Evolutionary conservation across 768 basidiomycete species (phyloP).

Genomic region (Russula virescens): DNA sequence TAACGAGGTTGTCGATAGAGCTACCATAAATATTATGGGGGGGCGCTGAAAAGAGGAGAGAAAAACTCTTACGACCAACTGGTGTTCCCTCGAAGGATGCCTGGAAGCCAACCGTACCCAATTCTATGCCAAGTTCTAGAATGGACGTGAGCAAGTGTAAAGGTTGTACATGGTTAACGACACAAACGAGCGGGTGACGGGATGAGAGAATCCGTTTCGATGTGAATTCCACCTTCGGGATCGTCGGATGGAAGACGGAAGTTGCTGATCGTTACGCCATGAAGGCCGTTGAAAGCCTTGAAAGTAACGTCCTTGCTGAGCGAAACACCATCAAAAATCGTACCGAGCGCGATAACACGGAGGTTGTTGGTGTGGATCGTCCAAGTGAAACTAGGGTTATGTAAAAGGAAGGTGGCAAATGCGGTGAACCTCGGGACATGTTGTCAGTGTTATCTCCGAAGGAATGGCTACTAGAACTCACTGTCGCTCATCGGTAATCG

Average conservation of each 20-base stretch:
- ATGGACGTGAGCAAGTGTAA: neutral
- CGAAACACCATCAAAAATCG: conserved; percentile 59
- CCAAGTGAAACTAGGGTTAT: conserved; percentile 62
- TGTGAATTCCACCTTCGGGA: conserved; percentile 61
- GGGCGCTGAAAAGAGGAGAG: neutral
- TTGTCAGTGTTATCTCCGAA: neutral
- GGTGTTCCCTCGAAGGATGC: conserved; percentile 50
- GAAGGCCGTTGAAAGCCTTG: conserved; percentile 66
- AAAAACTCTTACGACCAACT: conserved; percentile 51
- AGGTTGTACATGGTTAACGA: neutral
- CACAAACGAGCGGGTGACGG: conserved; percentile 61
- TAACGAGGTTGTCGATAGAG: conserved; percentile 46
- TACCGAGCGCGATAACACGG: conserved; percentile 58
- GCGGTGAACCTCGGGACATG: conserved; percentile 45
- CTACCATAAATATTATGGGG: conserved; percentile 32
- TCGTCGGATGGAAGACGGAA: conserved; percentile 66
- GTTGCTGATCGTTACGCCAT: conserved; percentile 65
- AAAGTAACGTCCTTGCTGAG: conserved; percentile 56
- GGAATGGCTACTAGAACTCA: conserved; percentile 29
- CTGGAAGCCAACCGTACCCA: conserved; percentile 60
- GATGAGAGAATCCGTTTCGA: conserved; percentile 60
- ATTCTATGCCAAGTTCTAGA: conserved; percentile 61
- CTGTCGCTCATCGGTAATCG: conserved; percentile 48
- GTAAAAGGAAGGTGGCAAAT: conserved; percentile 61
- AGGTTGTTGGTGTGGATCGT: conserved; percentile 61